phyloP scores from a whole-genome alignment of 108 stramenopile genomes.

The Cylindrotheca closterium region DNA sequence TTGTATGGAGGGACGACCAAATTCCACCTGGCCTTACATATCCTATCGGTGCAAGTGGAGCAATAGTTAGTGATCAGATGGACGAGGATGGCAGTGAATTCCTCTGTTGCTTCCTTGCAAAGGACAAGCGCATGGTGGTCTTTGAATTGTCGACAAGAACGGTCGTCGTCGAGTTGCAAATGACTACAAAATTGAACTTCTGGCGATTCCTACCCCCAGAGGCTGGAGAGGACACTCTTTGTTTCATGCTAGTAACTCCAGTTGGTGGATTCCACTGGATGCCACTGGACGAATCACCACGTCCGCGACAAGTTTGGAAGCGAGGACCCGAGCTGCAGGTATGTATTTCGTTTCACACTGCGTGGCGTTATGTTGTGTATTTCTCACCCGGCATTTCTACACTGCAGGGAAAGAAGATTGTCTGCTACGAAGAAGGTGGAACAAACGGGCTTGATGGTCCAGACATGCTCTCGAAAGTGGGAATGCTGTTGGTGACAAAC shows the following conservation, averaged over 20 bases:
- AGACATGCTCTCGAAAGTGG: slow-evolving; percentile 74
- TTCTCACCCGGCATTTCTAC: no score
- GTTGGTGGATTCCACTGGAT: slow-evolving; percentile 90
- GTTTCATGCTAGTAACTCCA: slow-evolving; percentile 85
- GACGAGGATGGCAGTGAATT: slow-evolving; percentile 79
- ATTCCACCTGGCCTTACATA: slow-evolving; percentile 78
- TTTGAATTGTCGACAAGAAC: slow-evolving; percentile 77
- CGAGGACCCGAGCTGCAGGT: slow-evolving; percentile 64
- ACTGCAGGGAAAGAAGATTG: slow-evolving; percentile 73
- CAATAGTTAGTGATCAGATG: slow-evolving; percentile 84
- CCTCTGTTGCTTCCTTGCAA: slow-evolving; percentile 87
- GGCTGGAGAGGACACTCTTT: slow-evolving; percentile 71
- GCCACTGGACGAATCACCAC: slow-evolving; percentile 81
- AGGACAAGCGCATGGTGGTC: slow-evolving; percentile 85
- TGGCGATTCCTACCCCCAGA: slow-evolving; percentile 89
- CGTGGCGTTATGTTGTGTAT: no score
- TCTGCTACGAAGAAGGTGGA: slow-evolving; percentile 88
- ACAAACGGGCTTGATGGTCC: slow-evolving; percentile 67
- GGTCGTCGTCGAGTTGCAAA: slow-evolving; percentile 86
- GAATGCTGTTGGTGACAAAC: slow-evolving; percentile 67
- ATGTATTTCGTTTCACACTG: no score
- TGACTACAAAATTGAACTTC: slow-evolving; percentile 92
- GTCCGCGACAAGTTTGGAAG: slow-evolving; percentile 86
- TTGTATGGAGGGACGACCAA: slow-evolving; percentile 73
- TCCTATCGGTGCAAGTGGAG: slow-evolving; percentile 87